Evolutionary conservation across 2,329 filamentous ascomycete species (phyloP).

Genomic region (Epichloe glyceriae): DNA sequence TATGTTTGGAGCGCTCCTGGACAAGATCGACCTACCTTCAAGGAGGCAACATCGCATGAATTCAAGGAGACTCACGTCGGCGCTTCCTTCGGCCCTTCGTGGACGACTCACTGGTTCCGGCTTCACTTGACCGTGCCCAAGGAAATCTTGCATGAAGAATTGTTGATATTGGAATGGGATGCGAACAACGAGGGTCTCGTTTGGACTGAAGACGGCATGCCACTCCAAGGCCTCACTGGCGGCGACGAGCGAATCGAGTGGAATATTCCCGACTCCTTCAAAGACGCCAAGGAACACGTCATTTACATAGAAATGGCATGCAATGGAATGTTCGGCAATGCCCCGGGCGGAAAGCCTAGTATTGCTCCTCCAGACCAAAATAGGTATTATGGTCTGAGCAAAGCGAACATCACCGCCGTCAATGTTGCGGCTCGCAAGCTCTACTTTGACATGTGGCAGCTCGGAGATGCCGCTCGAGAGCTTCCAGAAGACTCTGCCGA

Average conservation of each 20-base stretch:
- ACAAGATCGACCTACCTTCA: slow-evolving; percentile 69
- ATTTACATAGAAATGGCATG: slow-evolving; percentile 98
- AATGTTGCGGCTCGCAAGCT: slow-evolving; percentile 75
- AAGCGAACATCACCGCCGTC: slow-evolving; percentile 78
- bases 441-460: slow-evolving; percentile 91
- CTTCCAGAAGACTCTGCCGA: slow-evolving; percentile 83
- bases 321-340: slow-evolving; percentile 96
- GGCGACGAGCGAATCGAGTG: slow-evolving; percentile 82
- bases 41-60: slow-evolving; percentile 63
- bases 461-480: slow-evolving; percentile 81
- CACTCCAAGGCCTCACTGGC: slow-evolving; percentile 83
- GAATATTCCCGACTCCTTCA: slow-evolving; percentile 70
- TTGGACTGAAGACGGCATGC: slow-evolving; percentile 81
- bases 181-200: slow-evolving; percentile 88
- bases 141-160: slow-evolving; percentile 59
- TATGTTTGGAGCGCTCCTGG: slow-evolving; percentile 75
- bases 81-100: slow-evolving; percentile 77
- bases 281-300: slow-evolving; percentile 73
- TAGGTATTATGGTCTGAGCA: slow-evolving; percentile 61
- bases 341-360: slow-evolving; percentile 58
- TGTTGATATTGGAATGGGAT: slow-evolving; percentile 95
- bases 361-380: slow-evolving; percentile 87
- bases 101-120: slow-evolving; percentile 97
- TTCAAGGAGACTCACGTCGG: slow-evolving; percentile 67
- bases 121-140: slow-evolving; percentile 66